phyloP scores from a whole-genome alignment of 805 yeast genomes.

The Cyberlindnera nakhonratchasimensis region DNA sequence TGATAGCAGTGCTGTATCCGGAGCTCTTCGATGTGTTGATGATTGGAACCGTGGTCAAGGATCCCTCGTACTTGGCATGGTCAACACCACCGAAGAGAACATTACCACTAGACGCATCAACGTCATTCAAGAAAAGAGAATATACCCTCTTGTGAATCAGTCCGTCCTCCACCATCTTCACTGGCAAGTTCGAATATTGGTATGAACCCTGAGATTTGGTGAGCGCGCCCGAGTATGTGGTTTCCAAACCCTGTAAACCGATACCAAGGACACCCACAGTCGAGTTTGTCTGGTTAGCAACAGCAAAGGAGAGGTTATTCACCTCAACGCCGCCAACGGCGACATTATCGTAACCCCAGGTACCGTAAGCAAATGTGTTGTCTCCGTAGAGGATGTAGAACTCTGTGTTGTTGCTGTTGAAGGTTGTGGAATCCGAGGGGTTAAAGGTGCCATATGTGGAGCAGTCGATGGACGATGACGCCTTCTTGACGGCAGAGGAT shows the following conservation, averaged over 20 bases:
- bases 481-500: constrained; percentile 10
- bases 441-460: constrained; percentile 38
- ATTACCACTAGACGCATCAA: constrained; percentile 43
- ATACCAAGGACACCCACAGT: constrained; percentile 69
- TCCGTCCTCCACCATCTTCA: constrained; percentile 54
- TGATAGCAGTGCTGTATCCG: constrained; percentile 37
- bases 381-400: constrained; percentile 52
- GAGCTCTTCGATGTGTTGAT: constrained; percentile 28
- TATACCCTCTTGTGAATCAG: constrained; percentile 52
- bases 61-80: constrained; percentile 55
- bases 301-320: constrained; percentile 61
- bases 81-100: constrained; percentile 74
- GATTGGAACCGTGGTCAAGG: constrained; percentile 46
- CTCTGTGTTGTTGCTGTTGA: constrained; percentile 30
- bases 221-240: constrained; percentile 42
- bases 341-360: constrained; percentile 51
- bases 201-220: constrained; percentile 25
- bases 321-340: constrained; percentile 51
- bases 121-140: constrained; percentile 56
- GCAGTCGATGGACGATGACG: constrained; percentile 32
- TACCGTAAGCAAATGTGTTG: constrained; percentile 33
- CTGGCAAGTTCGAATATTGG: constrained; percentile 65
- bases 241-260: constrained; percentile 67
- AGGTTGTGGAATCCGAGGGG: constrained; percentile 32
- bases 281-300: constrained; percentile 64